Conservation (phyloP, 805 yeast species). For the Ogataea wickerhamii region DNA sequence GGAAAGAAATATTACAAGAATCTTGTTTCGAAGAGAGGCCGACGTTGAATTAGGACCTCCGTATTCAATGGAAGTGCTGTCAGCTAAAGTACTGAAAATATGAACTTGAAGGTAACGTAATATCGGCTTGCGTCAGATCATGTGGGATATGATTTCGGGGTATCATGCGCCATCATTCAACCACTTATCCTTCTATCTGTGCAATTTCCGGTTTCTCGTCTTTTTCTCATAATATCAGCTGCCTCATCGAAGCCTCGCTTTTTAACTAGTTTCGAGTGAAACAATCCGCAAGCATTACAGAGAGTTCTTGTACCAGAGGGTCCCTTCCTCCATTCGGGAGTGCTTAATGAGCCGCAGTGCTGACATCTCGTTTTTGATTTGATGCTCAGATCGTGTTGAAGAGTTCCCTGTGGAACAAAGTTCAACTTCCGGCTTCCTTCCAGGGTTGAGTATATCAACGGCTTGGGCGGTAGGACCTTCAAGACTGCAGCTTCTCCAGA, state of each 20-base stretch:
- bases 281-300: constrained; percentile 91
- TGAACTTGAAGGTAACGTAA: too few relatives aligned
- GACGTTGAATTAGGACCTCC: too few relatives aligned
- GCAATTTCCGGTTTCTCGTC: constrained; percentile 29
- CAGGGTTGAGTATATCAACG: constrained; percentile 17
- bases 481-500: constrained; percentile 29
- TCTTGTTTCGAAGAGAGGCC: constrained; percentile 57
- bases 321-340: constrained; percentile 94
- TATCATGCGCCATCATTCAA: constrained; percentile 1
- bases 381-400: constrained; percentile 35
- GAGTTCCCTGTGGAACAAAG: constrained; percentile 31
- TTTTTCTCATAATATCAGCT: constrained; percentile 31
- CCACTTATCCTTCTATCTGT: constrained; percentile 28
- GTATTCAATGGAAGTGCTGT: too few relatives aligned
- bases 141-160: too few relatives aligned
- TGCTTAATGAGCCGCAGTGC: constrained; percentile 70
- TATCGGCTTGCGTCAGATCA: too few relatives aligned
- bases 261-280: constrained; percentile 57
- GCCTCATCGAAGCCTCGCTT: constrained; percentile 44
- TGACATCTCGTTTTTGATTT: constrained; percentile 39
- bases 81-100: too few relatives aligned
- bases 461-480: constrained; percentile 31
- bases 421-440: constrained; percentile 9
- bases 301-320: constrained; percentile 78
- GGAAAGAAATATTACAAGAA: constrained; percentile 65